These are phyloP conservation scores for Schwanniomyces pseudopolymorphus DNA, from an alignment of 805 yeast species.

Conservation along the genomic window DNA sequence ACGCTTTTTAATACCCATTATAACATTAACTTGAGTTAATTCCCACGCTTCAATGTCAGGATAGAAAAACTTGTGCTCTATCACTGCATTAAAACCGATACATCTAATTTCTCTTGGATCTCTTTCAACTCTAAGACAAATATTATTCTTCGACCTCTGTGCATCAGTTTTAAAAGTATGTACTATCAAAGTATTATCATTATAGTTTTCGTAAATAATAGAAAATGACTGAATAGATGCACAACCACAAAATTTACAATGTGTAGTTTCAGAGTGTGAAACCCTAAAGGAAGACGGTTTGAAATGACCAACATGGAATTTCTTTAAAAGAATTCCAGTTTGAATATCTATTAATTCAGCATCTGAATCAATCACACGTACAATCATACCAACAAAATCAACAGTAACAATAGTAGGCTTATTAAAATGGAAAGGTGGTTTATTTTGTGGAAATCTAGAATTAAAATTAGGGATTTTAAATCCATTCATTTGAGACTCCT, in stretches of 20 bases:
- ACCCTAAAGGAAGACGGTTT: conserved; percentile 62
- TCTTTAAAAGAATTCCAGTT: conserved; percentile 68
- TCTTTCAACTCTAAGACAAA: conserved; percentile 87
- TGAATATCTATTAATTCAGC: conserved; percentile 78
- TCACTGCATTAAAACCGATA: conserved; percentile 74
- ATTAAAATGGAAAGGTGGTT: conserved; percentile 18
- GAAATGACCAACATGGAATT: conserved; percentile 60
- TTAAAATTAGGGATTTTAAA: neutral
- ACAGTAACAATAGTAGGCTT: conserved; percentile 50
- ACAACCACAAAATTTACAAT: conserved; percentile 90
- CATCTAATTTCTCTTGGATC: conserved; percentile 91
- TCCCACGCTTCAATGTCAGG: conserved; percentile 76
- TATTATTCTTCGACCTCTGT: conserved; percentile 72
- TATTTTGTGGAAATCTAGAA: neutral
- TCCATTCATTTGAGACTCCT: neutral
- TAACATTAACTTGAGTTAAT: conserved; percentile 70
- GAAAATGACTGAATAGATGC: conserved; percentile 75
- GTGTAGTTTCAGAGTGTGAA: conserved; percentile 82
- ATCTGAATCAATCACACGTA: conserved; percentile 51
- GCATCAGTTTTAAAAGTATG: conserved; percentile 69
- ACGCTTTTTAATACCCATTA: conserved; percentile 56
- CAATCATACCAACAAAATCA: conserved; percentile 73
- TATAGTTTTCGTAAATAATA: conserved; percentile 64
- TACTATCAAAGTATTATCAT: conserved; percentile 56
- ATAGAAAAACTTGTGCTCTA: conserved; percentile 69